Base-by-base conservation (phyloP, 345 rosid species). In the Carallia pectinifolia region DNA sequence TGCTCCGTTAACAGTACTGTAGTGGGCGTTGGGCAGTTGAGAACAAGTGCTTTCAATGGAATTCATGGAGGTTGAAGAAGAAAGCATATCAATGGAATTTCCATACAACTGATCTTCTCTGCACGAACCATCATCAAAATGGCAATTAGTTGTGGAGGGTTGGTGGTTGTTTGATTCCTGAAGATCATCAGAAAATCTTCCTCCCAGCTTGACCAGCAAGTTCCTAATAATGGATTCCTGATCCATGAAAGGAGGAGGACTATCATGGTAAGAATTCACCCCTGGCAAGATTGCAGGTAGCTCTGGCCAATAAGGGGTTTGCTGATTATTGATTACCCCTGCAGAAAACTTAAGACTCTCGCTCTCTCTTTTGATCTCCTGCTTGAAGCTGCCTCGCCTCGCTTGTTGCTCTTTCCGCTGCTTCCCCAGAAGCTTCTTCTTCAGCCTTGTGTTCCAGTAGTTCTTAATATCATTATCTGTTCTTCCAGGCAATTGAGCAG, bases 381-480 rank as follows among this genome's bases (percentile, higher is more conserved):
- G 88, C 83, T 80, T 84, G 62, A 84, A 18, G 63, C 65, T 19
- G 4, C 36, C 76, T 61, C 85, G 70, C 34, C 84, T 60, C 0
- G 82, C 74, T 67, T 81, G 81, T n/a, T 75, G 79, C 56, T 81
- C 88, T 62, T 81, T 89, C 16, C 90, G 73, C 62, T 87, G 92
- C 73, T 87, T 89, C 37, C 86, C 89, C 13, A 87, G 77, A 38
- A 89, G 88, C 78, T 89, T 89, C 86, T 87, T 89, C 76, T 89
- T 89, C 19, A 89, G 83, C 72, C 87, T 82, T 12, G 95, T 89
- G 87, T 89, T 89, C 95, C 95, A 89, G 67, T 89, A 86, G 80
- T 89, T 89, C 79, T 89, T 89, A 60, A 89, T 89, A 73, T 89
- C 95, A 40, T 89, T 89, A 76, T 89, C 95, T 1, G 95, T 89